phyloP scores from a whole-genome alignment of 2,329 filamentous ascomycete genomes.

The Diaporthe ilicicola region DNA sequence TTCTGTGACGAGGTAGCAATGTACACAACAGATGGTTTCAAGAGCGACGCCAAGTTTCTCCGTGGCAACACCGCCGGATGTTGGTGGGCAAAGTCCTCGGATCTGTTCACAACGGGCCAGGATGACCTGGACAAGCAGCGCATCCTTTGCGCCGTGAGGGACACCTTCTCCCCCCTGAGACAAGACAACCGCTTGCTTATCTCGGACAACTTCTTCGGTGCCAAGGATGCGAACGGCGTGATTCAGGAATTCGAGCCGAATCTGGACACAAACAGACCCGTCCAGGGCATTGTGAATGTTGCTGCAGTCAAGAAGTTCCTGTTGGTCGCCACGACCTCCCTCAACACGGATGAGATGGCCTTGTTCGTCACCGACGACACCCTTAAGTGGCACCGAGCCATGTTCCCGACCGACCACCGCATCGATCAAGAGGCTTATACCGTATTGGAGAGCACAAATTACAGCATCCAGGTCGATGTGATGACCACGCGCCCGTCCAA shows the following conservation, averaged over 20 bases:
- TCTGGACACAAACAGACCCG: conserved; percentile 76
- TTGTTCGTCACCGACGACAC: conserved; percentile 90
- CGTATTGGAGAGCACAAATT: conserved; percentile 93
- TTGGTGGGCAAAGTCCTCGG: conserved; percentile 84
- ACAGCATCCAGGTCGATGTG: conserved; percentile 97
- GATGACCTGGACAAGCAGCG: conserved; percentile 72
- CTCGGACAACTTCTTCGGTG: conserved; percentile 83
- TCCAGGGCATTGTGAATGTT: conserved; percentile 82
- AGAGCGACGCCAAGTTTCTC: conserved; percentile 69
- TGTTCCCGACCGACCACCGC: conserved; percentile 84
- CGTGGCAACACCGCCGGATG: conserved; percentile 78
- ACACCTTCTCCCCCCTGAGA: conserved; percentile 73
- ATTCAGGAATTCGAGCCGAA: conserved; percentile 77
- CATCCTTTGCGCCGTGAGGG: conserved; percentile 81
- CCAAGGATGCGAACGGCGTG: conserved; percentile 52
- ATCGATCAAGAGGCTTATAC: conserved; percentile 90
- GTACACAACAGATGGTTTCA: conserved; percentile 90
- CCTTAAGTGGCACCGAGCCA: conserved; percentile 86
- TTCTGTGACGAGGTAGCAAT: conserved; percentile 70
- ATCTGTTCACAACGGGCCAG: conserved; percentile 75
- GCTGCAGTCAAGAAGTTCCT: conserved; percentile 88
- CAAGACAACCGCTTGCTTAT: conserved; percentile 81
- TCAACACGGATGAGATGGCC: conserved; percentile 87
- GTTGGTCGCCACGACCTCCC: conserved; percentile 81
- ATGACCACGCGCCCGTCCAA: conserved; percentile 72